Base-by-base conservation (phyloP, 2,329 filamentous ascomycete genomes). In the Atkinsonella texensis region DNA sequence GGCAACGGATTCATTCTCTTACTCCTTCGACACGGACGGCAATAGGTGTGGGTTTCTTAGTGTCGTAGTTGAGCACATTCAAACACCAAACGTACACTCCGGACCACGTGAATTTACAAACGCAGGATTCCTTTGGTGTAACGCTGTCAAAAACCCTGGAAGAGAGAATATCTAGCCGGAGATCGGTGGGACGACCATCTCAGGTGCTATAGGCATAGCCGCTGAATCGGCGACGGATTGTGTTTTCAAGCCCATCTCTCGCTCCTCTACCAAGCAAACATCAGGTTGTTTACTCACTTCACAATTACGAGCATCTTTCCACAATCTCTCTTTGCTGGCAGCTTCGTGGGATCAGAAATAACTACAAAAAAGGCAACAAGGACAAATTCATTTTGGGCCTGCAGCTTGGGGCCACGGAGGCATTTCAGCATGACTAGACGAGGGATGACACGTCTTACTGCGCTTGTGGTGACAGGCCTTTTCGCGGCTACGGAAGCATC, bases 401-500 rank as follows among this genome's bases (percentile, higher is more conserved):
- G 12, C 18, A 43, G 20, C 18, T 28, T 18, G 41, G 7, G 41
- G 41, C 41, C 9, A 7, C 41, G 18, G 23, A 10, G 31, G 33
- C 43, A 39, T 28, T 28, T 20, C 46, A 52, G n/a, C 18, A 52
- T 56, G 53, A 20, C 35, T 33, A 50, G 31, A 10, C 45, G 12
- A 28, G 42, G 28, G 23, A 32, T 39, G 18, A 28, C 20, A 47
- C 49, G 38, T 32, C 10, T 17, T 2, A 31, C 32, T 8, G 15
- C 55, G 42, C 51, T 64, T 32, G 55, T 54, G 8, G 49, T 54
- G 8, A 46, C 55, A 15, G 50, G 64, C 28, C 23, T 60, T 10
- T 46, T 64, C 15, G 53, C 60, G 48, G 59, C 57, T 42, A 53
- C 58, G 5, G 52, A 54, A 2, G 59, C 56, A 6, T 63, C 62